Percentiles rank a stretch among this genome's conserved stretches.
These are phyloP conservation scores for Plectosphaerella cucumerina DNA, from an alignment of 2,329 filamentous ascomycete genomes.

Conservation along the genomic window DNA sequence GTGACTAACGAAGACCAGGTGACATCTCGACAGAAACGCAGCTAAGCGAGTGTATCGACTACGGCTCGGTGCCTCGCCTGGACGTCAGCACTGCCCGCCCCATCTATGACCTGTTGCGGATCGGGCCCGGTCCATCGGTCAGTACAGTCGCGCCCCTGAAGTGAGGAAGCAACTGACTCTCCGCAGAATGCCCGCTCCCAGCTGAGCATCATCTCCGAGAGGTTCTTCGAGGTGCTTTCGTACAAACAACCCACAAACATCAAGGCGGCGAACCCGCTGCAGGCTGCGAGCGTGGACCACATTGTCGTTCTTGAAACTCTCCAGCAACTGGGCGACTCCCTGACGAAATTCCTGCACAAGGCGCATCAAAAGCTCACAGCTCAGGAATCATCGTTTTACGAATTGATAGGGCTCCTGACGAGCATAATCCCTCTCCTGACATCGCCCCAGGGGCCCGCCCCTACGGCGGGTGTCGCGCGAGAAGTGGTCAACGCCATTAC, in stretches of 20 bases:
- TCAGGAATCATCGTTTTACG: conserved; percentile 40
- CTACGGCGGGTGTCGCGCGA: not conserved
- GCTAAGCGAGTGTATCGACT: conserved; percentile 44
- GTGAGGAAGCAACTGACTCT: conserved; percentile 10
- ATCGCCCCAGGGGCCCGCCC: not conserved
- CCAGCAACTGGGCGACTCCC: conserved; percentile 34
- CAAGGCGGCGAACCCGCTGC: conserved; percentile 37
- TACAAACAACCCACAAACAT: conserved; percentile 46
- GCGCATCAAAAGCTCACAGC: conserved; percentile 28
- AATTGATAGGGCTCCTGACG: conserved; percentile 35
- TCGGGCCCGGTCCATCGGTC: conserved; percentile 50
- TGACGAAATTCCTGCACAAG: conserved; percentile 31
- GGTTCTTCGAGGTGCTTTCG: conserved; percentile 44
- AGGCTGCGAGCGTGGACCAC: conserved; percentile 35
- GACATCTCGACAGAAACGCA: conserved; percentile 33
- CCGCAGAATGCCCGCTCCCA: conserved; percentile 44
- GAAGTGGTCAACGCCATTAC: conserved; percentile 12
- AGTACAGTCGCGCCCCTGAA: conserved; percentile 12
- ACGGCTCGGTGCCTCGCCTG: conserved; percentile 46
- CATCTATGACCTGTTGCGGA: conserved; percentile 39
- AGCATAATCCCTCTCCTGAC: conserved; percentile 23
- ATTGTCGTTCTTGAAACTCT: conserved; percentile 39
- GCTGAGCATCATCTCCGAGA: conserved; percentile 43
- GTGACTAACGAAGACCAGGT: conserved; percentile 24
- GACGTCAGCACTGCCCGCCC: conserved; percentile 31